Evolutionary conservation across 495 filamentous ascomycete species (phyloP).

Genomic region (Penicillium waksmanii): DNA sequence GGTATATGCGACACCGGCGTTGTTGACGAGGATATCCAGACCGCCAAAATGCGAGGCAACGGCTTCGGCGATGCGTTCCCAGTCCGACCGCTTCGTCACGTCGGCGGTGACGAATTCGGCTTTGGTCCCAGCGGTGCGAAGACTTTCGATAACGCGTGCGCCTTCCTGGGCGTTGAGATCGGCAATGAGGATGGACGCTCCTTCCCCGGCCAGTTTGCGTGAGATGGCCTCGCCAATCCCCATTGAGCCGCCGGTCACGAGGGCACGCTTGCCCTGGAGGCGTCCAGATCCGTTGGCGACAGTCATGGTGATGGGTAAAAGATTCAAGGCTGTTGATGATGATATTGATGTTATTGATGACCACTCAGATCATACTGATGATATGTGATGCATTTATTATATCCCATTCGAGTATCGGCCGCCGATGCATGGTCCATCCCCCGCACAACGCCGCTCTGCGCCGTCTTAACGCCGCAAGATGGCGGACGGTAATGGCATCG

Average conservation of each 20-base stretch:
- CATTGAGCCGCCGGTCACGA: constrained; percentile 59
- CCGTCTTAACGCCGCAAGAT: no score
- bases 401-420: no score
- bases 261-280: constrained; percentile 33
- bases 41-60: no score
- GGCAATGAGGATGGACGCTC: constrained; percentile 51
- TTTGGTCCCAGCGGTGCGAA: constrained; percentile 3
- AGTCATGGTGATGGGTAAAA: no score
- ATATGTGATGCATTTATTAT: no score
- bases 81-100: constrained; percentile 22
- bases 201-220: constrained; percentile 49
- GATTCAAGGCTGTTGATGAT: no score
- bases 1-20: not conserved
- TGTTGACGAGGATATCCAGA: not conserved
- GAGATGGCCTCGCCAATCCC: constrained; percentile 56
- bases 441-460: no score
- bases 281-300: no score
- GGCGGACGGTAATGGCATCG: no score
- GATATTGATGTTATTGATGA: no score
- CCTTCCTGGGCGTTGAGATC: constrained; percentile 42
- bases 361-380: no score
- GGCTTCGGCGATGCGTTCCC: constrained; percentile 51
- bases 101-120: constrained; percentile 23
- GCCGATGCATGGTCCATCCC: no score
- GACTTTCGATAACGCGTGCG: constrained; percentile 6